Evolutionary conservation across 2,329 filamentous ascomycete genomes (phyloP), one percentile per base, ranked within the genome.

Genomic region (Xylariaceae sp.): DNA sequence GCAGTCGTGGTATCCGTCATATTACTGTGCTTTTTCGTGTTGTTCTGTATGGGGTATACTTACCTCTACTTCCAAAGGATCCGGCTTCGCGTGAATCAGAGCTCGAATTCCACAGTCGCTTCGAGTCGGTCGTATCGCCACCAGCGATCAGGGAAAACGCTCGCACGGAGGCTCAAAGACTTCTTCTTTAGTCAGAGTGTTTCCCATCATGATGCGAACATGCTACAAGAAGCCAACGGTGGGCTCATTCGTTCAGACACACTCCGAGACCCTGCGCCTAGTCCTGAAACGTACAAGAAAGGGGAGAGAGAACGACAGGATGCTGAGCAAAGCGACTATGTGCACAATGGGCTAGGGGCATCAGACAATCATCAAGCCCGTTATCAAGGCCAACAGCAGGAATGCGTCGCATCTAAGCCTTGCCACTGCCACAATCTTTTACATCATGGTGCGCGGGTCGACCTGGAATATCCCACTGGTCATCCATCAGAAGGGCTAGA

Each of bases 1-100:
- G 60, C 61, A 8, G 44, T 68, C 7, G 65, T 62, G 11, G 53
- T 71, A 55, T 67, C 64, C 3, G 55, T 56, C 35, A 18, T 67
- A 23, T 61, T 72, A 10, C 49, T 58, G 1, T 48, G 55, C 7
- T 58, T 70, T 2, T 64, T 68, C 39, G 1, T 62, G 13, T n/a
- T 70, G 11, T 70, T 66, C 51, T 41, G 39, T 11, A 55, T 66
- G 35, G 67, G 69, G 1, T 41, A 51, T 4, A 23, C 57, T 4
- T 66, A 64, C 52, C 56, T 69, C 6, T 65, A 66, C 39, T 37
- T 51, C 4, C 49, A 53, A 49, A 68, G 63, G 18, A 54, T 53
- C 11, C 58, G 56, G n/a, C 63, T 61, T 8, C 57, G 11, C 17
- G 18, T 17, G 17, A 52, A 15, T 15, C 23, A 59, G n/a, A 2